Conservation (phyloP, 2,329 filamentous ascomycete genomes). For the Sporothrix mexicana region DNA sequence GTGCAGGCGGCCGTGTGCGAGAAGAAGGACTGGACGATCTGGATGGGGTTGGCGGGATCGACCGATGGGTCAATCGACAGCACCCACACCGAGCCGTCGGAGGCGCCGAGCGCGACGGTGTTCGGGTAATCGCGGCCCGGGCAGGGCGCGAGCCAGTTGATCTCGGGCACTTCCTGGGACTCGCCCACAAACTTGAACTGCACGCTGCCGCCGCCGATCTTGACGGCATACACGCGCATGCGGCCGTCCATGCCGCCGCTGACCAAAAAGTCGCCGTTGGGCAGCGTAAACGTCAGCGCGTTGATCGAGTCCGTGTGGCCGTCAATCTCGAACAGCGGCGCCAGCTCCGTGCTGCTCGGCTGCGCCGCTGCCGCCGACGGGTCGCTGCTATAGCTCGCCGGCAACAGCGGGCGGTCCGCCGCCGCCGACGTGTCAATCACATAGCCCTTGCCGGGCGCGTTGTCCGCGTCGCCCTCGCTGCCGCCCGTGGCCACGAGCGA, state of each 20-base stretch:
- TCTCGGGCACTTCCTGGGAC: conserved; percentile 88
- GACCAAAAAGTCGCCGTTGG: conserved; percentile 81
- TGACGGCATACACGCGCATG: conserved; percentile 70
- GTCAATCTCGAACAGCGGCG: conserved; percentile 75
- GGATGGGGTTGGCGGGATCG: conserved; percentile 65
- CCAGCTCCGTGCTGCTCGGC: conserved; percentile 60
- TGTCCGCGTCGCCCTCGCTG: conserved; percentile 63
- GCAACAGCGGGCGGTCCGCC: conserved; percentile 70
- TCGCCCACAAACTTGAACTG: conserved; percentile 70
- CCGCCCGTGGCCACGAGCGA: conserved; percentile 87
- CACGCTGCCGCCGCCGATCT: conserved; percentile 50
- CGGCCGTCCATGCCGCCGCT: conserved; percentile 87
- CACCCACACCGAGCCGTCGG: conserved; percentile 93
- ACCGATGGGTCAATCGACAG: conserved; percentile 75
- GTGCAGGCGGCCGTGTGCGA: conserved; percentile 86
- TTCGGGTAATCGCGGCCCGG: conserved; percentile 75
- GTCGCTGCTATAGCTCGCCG: conserved; percentile 73
- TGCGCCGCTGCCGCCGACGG: conserved; percentile 58
- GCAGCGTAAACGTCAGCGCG: conserved; percentile 80
- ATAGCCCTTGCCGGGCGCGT: conserved; percentile 78
- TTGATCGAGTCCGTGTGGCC: conserved; percentile 93
- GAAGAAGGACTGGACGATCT: conserved; percentile 91
- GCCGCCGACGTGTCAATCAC: conserved; percentile 77
- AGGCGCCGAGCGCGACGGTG: conserved; percentile 83
- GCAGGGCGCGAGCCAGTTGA: conserved; percentile 86